A percentile compares a stretch with the other conserved stretches of the same genome.
Evolutionary conservation across 2,329 filamentous ascomycete species (phyloP).

Genomic region (Colletotrichum incanum): DNA sequence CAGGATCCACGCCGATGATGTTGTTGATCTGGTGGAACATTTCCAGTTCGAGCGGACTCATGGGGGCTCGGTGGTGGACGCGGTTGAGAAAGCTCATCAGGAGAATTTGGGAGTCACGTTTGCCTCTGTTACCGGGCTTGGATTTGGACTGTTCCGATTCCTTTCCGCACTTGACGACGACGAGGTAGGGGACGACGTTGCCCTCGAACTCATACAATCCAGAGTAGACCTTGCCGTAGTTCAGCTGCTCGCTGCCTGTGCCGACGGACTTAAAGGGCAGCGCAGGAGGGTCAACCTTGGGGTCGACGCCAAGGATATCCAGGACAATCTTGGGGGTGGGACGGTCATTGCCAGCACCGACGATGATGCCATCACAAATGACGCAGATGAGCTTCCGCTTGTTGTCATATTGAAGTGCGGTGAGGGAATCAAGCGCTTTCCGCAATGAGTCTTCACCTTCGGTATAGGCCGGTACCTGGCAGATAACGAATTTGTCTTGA

Average conservation of each 20-base stretch:
- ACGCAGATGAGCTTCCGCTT: constrained; percentile 98
- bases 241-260: constrained; percentile 90
- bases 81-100: constrained; percentile 98
- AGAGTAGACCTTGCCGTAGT: constrained; percentile 98
- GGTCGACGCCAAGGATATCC: constrained; percentile 96
- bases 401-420: constrained; percentile 96
- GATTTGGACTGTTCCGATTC: constrained; percentile 92
- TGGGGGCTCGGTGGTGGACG: constrained; percentile 92
- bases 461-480: constrained; percentile 97
- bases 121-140: constrained; percentile 97
- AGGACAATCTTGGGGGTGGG: constrained; percentile 98
- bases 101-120: constrained; percentile 97
- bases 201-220: constrained; percentile 98
- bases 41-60: constrained; percentile 96
- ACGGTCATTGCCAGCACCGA: constrained; percentile 94
- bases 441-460: constrained; percentile 96
- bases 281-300: constrained; percentile 94
- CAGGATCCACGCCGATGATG: constrained; percentile 97
- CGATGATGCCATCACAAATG: constrained; percentile 97
- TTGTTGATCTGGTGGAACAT: constrained; percentile 99
- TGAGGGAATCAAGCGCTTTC: constrained; percentile 94
- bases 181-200: constrained; percentile 96
- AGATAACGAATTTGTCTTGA: constrained; percentile 99
- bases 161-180: constrained; percentile 97
- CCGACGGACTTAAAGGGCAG: constrained; percentile 96